These are phyloP conservation scores for Priceomyces haplophilus DNA, from an alignment of 805 yeast genomes.

Conservation along the genomic window DNA sequence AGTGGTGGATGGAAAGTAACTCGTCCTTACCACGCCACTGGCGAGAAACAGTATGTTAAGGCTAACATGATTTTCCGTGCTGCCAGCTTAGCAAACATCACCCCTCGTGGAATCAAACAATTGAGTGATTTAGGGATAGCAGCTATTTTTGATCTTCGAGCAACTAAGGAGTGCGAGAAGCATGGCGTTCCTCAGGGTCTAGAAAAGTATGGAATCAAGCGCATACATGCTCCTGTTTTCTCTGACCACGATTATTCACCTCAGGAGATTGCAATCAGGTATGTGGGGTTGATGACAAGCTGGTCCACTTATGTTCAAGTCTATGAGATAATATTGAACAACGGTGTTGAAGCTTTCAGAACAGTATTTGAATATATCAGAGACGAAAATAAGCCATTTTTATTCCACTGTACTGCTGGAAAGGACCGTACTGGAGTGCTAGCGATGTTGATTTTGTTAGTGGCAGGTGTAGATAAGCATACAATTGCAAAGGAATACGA, in stretches of 20 bases:
- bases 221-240: constrained; percentile 59
- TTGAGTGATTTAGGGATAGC: constrained; percentile 46
- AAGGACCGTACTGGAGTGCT: constrained; percentile 82
- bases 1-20: constrained; percentile 68
- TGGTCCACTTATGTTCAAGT: constrained; percentile 63
- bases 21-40: constrained; percentile 20
- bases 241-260: constrained; percentile 58
- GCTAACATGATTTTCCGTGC: constrained; percentile 58
- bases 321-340: constrained; percentile 54
- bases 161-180: constrained; percentile 50
- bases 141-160: constrained; percentile 65
- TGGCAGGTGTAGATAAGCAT: constrained; percentile 64
- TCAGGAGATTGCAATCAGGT: constrained; percentile 54
- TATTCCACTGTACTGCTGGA: constrained; percentile 82
- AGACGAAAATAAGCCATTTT: constrained; percentile 45
- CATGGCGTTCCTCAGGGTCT: constrained; percentile 41
- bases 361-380: constrained; percentile 53
- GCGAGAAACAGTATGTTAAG: constrained; percentile 37
- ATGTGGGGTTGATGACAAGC: constrained; percentile 52
- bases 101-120: constrained; percentile 45
- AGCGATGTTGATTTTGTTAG: constrained; percentile 60
- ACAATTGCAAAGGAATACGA: constrained; percentile 75
- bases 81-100: constrained; percentile 55
- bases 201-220: constrained; percentile 41
- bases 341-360: constrained; percentile 48